Evolutionary conservation across 2,329 filamentous ascomycete species (phyloP), one percentile per base, ranked within the genome.

Genomic region (Stachybotrys chlorohalonatus): DNA sequence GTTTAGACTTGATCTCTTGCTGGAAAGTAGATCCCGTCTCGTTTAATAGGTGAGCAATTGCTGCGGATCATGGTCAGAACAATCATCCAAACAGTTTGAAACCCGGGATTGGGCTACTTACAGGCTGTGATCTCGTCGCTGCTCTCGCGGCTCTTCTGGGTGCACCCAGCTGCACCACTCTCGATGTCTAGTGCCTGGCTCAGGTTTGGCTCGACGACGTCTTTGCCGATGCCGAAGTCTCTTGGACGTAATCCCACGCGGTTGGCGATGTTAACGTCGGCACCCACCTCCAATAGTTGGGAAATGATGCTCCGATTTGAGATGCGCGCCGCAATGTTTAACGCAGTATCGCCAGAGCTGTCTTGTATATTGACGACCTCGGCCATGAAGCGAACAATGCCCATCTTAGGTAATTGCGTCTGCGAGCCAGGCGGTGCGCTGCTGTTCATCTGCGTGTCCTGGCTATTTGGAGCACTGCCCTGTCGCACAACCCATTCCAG

Each of bases 281-380:
- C 94, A 55, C 93, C 91, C 48, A 99, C 92, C 71, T 99, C 94
- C 11, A 97, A 78, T 36, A 99, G 77, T 67, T 99, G 94, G n/a
- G 91, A 93, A 55, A 97, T 95, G 63, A 99, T 96, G 63, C 90
- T 95, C 54, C 88, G 81, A 67, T 96, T 97, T 24, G 91, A 90
- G 61, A 96, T 95, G 57, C 94, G 82, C 1, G 94, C 92, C 2
- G 93, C 94, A 58, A 97, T 86, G 62, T 96, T 96, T 17, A 99
- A 77, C 0, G 94, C 94, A 0, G 94, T 99, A 66, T 99, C 95
- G 1, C 94, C 94, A 39, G 89, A 88, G 64, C 92, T 91, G 70
- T 99, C 94, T 63, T 93, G 89, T 0, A 92, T 87, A 64, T 99
- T 97, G 57, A 99, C 93, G 69, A 99, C 95, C 66, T 97, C 92